A percentile compares a stretch with the other conserved stretches of the same genome.
Conservation (phyloP, 1,284 basidiomycete species). For the Sanghuangporus sanghuang region DNA sequence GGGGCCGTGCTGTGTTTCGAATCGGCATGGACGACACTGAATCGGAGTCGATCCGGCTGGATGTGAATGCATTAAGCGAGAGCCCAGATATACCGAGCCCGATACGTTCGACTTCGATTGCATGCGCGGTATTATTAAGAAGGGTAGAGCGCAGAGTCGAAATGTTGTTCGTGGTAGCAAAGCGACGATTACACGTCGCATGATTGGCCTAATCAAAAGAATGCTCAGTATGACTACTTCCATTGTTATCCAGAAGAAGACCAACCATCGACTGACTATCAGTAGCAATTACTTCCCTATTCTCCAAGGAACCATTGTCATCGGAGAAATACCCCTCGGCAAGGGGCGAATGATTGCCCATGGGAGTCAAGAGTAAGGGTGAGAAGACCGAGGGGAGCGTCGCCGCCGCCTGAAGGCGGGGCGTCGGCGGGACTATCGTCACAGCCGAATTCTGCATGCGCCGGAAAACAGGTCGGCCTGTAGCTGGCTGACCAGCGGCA, state of each 20-base stretch:
- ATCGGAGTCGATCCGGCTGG: background rate
- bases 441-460: background rate
- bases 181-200: background rate
- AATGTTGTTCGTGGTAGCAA: background rate
- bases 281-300: background rate
- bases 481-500: background rate
- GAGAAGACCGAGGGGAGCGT: background rate
- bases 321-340: background rate
- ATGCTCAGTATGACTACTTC: background rate
- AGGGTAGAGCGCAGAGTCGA: background rate
- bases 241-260: background rate
- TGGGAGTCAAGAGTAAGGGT: background rate
- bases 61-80: background rate
- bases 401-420: background rate
- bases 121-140: too few relatives aligned
- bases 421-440: background rate
- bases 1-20: background rate
- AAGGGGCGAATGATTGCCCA: background rate
- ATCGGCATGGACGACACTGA: background rate
- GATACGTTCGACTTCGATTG: background rate
- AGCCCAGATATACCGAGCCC: conserved; percentile 3
- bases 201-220: background rate
- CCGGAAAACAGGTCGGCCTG: background rate
- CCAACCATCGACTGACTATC: background rate
- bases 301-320: background rate